Base-by-base conservation (phyloP, 2,329 filamentous ascomycete genomes). In the Myriosclerotinia curreyana region DNA sequence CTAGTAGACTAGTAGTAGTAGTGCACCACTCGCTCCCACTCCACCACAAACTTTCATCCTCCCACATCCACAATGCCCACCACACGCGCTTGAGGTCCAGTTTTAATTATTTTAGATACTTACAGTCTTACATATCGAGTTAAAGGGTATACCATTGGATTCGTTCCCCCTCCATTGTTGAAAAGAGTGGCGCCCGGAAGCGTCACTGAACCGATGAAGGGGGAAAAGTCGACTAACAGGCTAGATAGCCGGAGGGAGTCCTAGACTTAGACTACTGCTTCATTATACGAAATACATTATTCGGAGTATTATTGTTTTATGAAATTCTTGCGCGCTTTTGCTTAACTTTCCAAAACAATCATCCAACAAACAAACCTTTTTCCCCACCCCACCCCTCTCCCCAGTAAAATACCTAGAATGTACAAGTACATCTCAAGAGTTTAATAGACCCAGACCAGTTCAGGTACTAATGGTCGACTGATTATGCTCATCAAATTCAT, bases 141-240 rank as follows among this genome's bases (percentile, higher is more conserved):
- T 59, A 58, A 34, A 58, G 22, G 3, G 38, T 12, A 38, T 8
- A 25, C 28, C n/a, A 59, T 58, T 48, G 34, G 12, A 49, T 63
- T 58, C 51, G 42, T 58, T 58, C 42, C 31, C 49, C 40, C 51
- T 48, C 38, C 28, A 22, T 56, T 58, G 22, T 54, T 54, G 14
- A 25, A 54, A 63, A 63, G 40, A 42, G 52, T 63, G 61, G 61
- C 52, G 46, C 44, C 44, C 61, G 53, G 53, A 59, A 59, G 44
- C 53, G 61, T 63, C 51, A 56, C 60, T 56, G 60, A 54, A 55
- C 48, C 49, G 49, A 55, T 52, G 59, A 42, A 62, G 40, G 59
- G 59, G 38, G 12, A 44, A 20, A 22, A 42, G n/a, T 60, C 58
- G 38, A 38, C 49, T 28, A 61, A 44, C 20, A 36, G 25, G 20